These are phyloP conservation scores for Pulveroboletus ravenelii DNA, from an alignment of 768 basidiomycete genomes.

Conservation along the genomic window DNA sequence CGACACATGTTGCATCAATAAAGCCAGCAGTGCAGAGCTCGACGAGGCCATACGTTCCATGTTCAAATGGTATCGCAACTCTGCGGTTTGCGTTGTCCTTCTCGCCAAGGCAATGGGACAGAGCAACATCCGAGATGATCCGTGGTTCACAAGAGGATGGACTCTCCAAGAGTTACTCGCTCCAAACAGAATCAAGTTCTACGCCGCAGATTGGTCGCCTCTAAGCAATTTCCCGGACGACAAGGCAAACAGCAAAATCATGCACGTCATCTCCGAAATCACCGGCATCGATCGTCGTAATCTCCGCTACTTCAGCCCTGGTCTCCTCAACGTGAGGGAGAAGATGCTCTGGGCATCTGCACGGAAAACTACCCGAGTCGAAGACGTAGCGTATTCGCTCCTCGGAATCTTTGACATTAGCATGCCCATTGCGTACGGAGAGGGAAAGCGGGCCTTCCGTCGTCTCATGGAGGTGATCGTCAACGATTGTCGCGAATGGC, in stretches of 20 bases:
- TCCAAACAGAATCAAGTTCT: conserved; percentile 20
- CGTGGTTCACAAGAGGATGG: conserved; percentile 23
- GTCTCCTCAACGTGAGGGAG: conserved; percentile 16
- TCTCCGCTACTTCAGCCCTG: conserved; percentile 20
- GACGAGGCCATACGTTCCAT: conserved; percentile 29
- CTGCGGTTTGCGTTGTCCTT: conserved; percentile 20
- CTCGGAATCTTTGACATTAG: conserved; percentile 25
- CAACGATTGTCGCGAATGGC: conserved; percentile 16
- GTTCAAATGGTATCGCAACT: conserved; percentile 22
- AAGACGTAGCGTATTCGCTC: conserved; percentile 25
- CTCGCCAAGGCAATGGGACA: conserved; percentile 4
- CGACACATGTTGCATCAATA: conserved; percentile 27
- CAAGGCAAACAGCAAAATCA: conserved; percentile 16
- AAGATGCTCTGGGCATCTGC: conserved; percentile 24
- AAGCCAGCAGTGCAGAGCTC: conserved; percentile 27
- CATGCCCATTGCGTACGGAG: conserved; percentile 23
- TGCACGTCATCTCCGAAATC: conserved; percentile 8
- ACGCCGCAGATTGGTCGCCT: conserved; percentile 10
- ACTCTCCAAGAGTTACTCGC: conserved; percentile 22
- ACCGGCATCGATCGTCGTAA: conserved; percentile 10
- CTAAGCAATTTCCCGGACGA: conserved; percentile 13
- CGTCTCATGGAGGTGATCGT: conserved; percentile 23
- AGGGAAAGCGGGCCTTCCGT: conserved; percentile 23
- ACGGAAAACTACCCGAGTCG: conserved; percentile 22
- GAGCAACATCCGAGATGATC: conserved; percentile 7